Evolutionary conservation across 202 grass and related monocot genomes (phyloP), one percentile per base, ranked within the genome.

Genomic region (Bolboschoenoplectus hybrid): DNA sequence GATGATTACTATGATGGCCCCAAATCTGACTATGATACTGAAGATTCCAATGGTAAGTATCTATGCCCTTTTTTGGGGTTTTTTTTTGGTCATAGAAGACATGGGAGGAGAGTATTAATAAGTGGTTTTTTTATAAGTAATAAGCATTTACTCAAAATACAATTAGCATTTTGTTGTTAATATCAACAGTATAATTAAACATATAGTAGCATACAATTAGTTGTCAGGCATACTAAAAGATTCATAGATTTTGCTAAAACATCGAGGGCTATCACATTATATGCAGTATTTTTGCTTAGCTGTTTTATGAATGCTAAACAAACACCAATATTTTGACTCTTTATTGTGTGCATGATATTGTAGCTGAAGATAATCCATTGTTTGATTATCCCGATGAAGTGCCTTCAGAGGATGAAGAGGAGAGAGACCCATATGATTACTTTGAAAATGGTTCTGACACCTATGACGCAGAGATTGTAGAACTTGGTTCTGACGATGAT

Each of bases 311-410:
- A 16, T 57, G 50, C 3, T 57, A 17, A 10, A 78, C 39, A 38
- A 38, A 9, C 43, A 20, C 74, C 34, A 78, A n/a, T 78, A 57
- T 78, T 78, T 78, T 78, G 14, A 78, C 32, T 39, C 36, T 69
- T 69, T 69, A 4, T 34, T 17, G 14, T 69, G 39, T 43, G 7
- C 7, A 17, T 9, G 17, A 80, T 84, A 67, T 63, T 83, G 72
- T 86, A 98, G 95, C 93, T 5, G 95, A 98, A 89, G 84, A 91
- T 80, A 98, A 98, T 84, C 90, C 93, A 34, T 62, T 87, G 7
- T 90, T 89, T 38, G 96, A 98, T 86, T 98, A 98, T 83, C 96
- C 96, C 74, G 86, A 86, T 19, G 96, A 98, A 85, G 88, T 90
- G 71, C 11, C 61, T 14, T 91, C 91, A 1, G 89, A 88, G 60